These are phyloP conservation scores for Bryoerythrophyllum caledonicum DNA, from an alignment of 225 moss, liverwort and hornwort species.

Conservation along the genomic window DNA sequence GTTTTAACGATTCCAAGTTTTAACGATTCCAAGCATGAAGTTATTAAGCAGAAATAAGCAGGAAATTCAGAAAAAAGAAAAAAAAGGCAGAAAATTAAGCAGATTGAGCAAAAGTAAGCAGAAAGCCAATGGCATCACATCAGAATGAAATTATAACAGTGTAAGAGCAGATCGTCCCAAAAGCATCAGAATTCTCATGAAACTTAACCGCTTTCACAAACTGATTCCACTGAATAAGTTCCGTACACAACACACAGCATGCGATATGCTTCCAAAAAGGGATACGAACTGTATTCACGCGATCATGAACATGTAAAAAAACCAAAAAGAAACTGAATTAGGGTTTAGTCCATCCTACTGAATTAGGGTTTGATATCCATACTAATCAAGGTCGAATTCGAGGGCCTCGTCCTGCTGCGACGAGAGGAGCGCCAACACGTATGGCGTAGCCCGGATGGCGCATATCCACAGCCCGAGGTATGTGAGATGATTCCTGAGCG, in stretches of 20 bases:
- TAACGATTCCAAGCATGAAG: too few relatives aligned
- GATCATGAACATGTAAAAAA: conserved; percentile 10
- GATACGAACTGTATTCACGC: not conserved
- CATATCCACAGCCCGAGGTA: conserved; percentile 92
- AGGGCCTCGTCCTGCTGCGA: conserved; percentile 67
- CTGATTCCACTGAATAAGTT: not conserved
- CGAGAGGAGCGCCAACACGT: conserved; percentile 63
- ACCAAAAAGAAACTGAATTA: conserved; percentile 7
- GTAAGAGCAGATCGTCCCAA: not conserved
- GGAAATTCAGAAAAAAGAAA: too few relatives aligned
- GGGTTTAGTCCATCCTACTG: not conserved
- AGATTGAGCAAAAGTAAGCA: not conserved
- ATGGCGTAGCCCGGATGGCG: conserved; percentile 87
- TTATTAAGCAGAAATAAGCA: too few relatives aligned
- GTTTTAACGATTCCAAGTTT: too few relatives aligned
- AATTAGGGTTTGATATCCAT: not conserved
- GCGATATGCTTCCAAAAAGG: not conserved
- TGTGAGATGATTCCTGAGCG: conserved; percentile 84
- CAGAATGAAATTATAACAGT: not conserved
- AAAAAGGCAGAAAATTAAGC: not conserved
- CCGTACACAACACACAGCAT: conserved; percentile 8
- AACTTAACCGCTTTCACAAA: not conserved
- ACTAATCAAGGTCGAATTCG: conserved; percentile 67
- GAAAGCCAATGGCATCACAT: not conserved
- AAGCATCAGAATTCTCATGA: not conserved